Conservation (phyloP, 345 rosid species). For the Heritiera littoralis region DNA sequence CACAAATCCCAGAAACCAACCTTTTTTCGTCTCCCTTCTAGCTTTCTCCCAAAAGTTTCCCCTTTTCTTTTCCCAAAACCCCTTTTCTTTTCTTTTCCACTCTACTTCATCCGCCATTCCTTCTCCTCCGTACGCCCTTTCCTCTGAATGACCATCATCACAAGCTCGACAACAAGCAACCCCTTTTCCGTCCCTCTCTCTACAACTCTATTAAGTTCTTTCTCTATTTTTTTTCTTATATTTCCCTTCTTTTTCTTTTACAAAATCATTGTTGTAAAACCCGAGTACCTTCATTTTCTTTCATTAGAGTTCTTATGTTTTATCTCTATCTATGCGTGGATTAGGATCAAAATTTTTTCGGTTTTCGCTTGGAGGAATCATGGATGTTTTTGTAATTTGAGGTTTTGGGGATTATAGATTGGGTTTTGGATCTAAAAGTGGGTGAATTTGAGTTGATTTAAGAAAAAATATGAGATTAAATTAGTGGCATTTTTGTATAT, state of each 20-base stretch:
- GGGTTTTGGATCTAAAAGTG: slow-evolving; percentile 48
- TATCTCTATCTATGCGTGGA: slow-evolving; percentile 27
- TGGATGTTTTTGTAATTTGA: slow-evolving; percentile 28
- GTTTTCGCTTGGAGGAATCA: slow-evolving; percentile 37
- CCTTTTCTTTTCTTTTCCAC: too few relatives aligned
- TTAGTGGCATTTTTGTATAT: too few relatives aligned
- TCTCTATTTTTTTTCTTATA: slow-evolving; percentile 18
- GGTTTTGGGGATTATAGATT: slow-evolving; percentile 21
- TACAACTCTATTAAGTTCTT: too few relatives aligned
- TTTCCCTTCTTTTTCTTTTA: slow-evolving; percentile 19
- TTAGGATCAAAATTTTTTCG: slow-evolving; percentile 31
- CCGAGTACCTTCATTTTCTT: slow-evolving; percentile 14
- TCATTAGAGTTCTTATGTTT: slow-evolving; percentile 13
- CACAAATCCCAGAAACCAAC: too few relatives aligned
- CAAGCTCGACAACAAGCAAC: too few relatives aligned
- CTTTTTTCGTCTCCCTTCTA: too few relatives aligned
- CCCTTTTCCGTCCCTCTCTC: too few relatives aligned
- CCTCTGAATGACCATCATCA: too few relatives aligned
- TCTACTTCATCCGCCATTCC: too few relatives aligned
- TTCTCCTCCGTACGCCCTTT: too few relatives aligned
- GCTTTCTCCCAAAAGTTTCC: too few relatives aligned
- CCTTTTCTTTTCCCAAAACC: too few relatives aligned
- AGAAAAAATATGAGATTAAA: slow-evolving; percentile 25
- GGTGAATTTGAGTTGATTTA: slow-evolving; percentile 35
- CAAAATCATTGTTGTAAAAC: slow-evolving; percentile 30